phyloP scores from a whole-genome alignment of 345 rosid species.

The Gossypium ekmanianum region DNA sequence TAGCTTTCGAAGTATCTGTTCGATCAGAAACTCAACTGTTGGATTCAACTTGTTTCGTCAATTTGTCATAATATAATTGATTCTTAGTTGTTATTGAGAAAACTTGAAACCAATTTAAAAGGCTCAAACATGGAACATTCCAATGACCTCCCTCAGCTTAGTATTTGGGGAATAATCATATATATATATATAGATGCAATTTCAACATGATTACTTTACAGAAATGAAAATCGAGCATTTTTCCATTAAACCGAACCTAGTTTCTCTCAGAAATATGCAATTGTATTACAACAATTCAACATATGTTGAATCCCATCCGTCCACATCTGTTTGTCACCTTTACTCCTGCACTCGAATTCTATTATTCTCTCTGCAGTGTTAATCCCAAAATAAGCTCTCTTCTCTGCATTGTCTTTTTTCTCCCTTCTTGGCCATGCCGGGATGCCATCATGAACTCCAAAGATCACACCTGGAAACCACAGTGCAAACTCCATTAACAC shows the following conservation, averaged over 20 bases:
- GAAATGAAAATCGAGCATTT: constrained; percentile 13
- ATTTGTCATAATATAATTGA: too few species aligned
- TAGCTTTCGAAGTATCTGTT: neutral
- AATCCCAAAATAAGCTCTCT: constrained; percentile 72
- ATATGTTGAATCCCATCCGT: constrained; percentile 67
- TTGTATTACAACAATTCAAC: constrained; percentile 43
- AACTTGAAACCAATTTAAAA: neutral
- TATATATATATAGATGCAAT: constrained; percentile 1
- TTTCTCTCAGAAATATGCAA: constrained; percentile 21
- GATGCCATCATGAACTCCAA: constrained; percentile 57
- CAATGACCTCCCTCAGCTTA: neutral
- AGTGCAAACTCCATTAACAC: constrained; percentile 10
- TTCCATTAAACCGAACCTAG: constrained; percentile 6
- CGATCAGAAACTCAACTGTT: neutral
- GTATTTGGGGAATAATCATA: neutral
- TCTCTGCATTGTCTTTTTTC: constrained; percentile 28
- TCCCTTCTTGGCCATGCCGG: constrained; percentile 61
- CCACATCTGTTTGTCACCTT: constrained; percentile 74
- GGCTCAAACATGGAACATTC: neutral
- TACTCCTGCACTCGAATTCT: constrained; percentile 73
- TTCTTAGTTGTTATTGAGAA: too few species aligned
- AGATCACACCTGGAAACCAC: constrained; percentile 52
- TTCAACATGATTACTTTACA: constrained; percentile 8
- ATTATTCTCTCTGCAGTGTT: constrained; percentile 63
- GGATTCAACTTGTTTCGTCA: too few species aligned